These are phyloP conservation scores for Senna tora DNA, from an alignment of 306 rosid species.

Conservation along the genomic window DNA sequence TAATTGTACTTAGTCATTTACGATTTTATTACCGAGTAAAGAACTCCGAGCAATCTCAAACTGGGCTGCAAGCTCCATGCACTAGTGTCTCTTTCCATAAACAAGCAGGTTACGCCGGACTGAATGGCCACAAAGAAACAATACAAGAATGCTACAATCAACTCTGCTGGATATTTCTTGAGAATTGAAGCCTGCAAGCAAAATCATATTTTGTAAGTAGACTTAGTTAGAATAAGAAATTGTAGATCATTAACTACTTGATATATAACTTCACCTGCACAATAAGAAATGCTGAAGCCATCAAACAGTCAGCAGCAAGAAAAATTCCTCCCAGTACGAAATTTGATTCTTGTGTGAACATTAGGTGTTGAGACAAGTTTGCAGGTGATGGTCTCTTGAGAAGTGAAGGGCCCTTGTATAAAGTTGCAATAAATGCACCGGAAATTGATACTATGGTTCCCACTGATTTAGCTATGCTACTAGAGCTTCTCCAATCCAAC, in stretches of 20 bases:
- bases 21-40: conserved; percentile 73
- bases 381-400: conserved; percentile 45
- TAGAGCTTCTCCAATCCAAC: conserved; percentile 59
- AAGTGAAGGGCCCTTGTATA: conserved; percentile 78
- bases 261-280: conserved; percentile 62
- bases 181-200: conserved; percentile 77
- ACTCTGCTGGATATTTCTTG: conserved; percentile 70
- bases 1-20: background rate
- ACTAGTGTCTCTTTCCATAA: conserved; percentile 63
- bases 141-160: conserved; percentile 71
- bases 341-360: conserved; percentile 53
- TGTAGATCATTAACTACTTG: background rate
- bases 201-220: conserved; percentile 20
- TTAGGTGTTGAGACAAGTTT: conserved; percentile 39
- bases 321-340: conserved; percentile 71
- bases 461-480: conserved; percentile 62
- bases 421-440: conserved; percentile 81
- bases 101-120: conserved; percentile 60
- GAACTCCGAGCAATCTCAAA: conserved; percentile 53
- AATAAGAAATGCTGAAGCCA: conserved; percentile 57
- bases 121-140: conserved; percentile 68
- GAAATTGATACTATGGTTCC: conserved; percentile 73
- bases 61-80: conserved; percentile 79
- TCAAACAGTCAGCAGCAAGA: conserved; percentile 57
- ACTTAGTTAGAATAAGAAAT: conserved; percentile 14